These are phyloP conservation scores for Colletotrichum lentis DNA, from an alignment of 2,329 filamentous ascomycete species.

Conservation along the genomic window DNA sequence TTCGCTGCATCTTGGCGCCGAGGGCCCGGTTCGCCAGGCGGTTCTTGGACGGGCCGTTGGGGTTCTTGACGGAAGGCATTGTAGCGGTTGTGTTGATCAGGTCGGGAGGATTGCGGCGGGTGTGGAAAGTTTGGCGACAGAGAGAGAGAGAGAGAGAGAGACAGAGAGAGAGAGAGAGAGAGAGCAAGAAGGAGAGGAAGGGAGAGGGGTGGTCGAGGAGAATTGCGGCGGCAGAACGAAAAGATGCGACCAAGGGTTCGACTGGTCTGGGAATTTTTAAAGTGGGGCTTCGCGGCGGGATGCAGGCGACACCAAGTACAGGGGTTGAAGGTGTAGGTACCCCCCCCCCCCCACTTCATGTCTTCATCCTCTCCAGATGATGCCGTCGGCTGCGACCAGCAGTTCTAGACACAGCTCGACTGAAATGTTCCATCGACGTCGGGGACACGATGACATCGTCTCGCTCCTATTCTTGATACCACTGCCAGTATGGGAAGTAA, in stretches of 20 bases:
- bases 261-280: conserved; percentile 29
- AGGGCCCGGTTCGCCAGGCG: conserved; percentile 57
- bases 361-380: conserved; percentile 25
- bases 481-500: conserved; percentile 85
- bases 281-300: conserved; percentile 26
- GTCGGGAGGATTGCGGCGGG: neutral
- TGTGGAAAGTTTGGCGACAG: neutral
- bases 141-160: neutral
- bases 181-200: too few species aligned
- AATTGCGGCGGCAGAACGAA: conserved; percentile 2
- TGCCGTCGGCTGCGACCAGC: conserved; percentile 73
- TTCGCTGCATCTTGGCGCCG: conserved; percentile 54
- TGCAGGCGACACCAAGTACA: neutral
- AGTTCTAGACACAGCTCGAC: conserved; percentile 81
- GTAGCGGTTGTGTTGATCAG: conserved; percentile 35
- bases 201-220: neutral
- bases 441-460: conserved; percentile 77
- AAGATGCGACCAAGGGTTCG: conserved; percentile 1
- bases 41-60: conserved; percentile 65
- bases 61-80: conserved; percentile 67
- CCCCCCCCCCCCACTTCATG: neutral
- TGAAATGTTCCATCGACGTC: conserved; percentile 85
- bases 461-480: conserved; percentile 64
- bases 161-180: too few species aligned
- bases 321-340: too few species aligned